A percentile compares a stretch with the other conserved stretches of the same genome.
phyloP scores from a whole-genome alignment of 176 grass and related monocot species.

The Alloteropsis semialata region DNA sequence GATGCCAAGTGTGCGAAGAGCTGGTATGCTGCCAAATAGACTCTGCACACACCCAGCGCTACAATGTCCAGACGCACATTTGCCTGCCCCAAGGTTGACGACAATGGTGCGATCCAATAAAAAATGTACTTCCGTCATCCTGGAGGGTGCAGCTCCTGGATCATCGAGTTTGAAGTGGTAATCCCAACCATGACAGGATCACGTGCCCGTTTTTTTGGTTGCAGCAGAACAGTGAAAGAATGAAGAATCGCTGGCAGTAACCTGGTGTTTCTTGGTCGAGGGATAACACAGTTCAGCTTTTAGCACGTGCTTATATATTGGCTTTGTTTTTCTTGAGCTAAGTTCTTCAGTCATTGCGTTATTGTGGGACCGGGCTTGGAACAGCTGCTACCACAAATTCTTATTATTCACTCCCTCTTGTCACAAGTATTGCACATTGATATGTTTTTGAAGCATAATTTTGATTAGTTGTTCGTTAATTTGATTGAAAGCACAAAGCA shows the following conservation, averaged over 20 bases:
- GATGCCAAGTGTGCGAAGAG: conserved; percentile 82
- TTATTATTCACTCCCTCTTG: too few relatives aligned
- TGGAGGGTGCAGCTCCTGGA: not conserved
- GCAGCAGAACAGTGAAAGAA: not conserved
- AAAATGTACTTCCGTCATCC: not conserved
- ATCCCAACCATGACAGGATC: not conserved
- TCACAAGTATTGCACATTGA: too few relatives aligned
- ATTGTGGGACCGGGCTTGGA: not conserved
- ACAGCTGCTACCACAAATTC: not conserved
- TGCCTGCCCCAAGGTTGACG: not conserved
- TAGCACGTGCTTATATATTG: not conserved
- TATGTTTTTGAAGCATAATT: too few relatives aligned
- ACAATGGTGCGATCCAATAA: not conserved
- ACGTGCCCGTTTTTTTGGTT: not conserved
- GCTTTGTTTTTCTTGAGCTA: not conserved
- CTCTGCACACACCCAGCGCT: not conserved
- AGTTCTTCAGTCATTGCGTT: not conserved
- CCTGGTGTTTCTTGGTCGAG: conserved; percentile 6
- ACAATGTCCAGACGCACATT: not conserved
- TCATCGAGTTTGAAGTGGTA: not conserved
- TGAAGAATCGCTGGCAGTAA: not conserved
- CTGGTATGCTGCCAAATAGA: conserved; percentile 92
- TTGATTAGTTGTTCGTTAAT: too few relatives aligned
- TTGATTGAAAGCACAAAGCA: too few relatives aligned
- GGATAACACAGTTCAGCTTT: conserved; percentile 17